phyloP scores from a whole-genome alignment of 345 rosid species.

The Nasturtium officinale region DNA sequence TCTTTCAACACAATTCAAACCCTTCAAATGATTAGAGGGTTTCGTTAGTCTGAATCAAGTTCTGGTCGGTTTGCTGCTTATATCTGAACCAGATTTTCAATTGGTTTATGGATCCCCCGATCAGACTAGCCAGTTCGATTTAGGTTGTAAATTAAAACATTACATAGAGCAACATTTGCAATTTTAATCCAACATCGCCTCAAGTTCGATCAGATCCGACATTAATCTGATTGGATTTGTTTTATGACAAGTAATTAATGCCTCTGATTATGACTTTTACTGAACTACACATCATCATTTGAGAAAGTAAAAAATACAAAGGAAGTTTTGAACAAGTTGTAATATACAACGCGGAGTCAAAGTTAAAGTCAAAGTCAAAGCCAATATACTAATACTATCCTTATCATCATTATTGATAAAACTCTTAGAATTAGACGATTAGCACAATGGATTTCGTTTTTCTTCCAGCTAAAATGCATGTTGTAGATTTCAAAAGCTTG shows the following conservation, averaged over 20 bases:
- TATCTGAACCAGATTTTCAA: slow-evolving; percentile 5
- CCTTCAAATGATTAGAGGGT: background rate
- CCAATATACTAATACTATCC: background rate
- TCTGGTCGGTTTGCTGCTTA: background rate
- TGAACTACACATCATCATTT: background rate
- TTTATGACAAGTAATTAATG: background rate
- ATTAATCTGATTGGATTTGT: background rate
- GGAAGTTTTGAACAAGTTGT: too few species aligned
- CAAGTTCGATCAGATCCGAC: background rate
- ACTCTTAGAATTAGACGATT: too few species aligned
- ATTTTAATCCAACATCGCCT: background rate
- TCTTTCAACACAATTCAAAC: background rate
- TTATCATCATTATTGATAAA: too few species aligned
- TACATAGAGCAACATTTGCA: background rate
- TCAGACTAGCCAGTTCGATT: background rate
- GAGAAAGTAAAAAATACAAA: too few species aligned
- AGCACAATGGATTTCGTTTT: too few species aligned
- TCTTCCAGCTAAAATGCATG: too few species aligned
- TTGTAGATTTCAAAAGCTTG: too few species aligned
- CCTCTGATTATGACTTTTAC: background rate
- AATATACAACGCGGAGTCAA: background rate
- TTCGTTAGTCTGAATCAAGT: background rate
- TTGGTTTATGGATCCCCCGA: background rate
- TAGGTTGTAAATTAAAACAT: background rate
- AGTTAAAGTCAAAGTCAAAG: too few species aligned